Percentiles rank a stretch among this genome's conserved stretches.
These are phyloP conservation scores for Tolypocladium paradoxum DNA, from an alignment of 2,329 filamentous ascomycete genomes.

Conservation along the genomic window DNA sequence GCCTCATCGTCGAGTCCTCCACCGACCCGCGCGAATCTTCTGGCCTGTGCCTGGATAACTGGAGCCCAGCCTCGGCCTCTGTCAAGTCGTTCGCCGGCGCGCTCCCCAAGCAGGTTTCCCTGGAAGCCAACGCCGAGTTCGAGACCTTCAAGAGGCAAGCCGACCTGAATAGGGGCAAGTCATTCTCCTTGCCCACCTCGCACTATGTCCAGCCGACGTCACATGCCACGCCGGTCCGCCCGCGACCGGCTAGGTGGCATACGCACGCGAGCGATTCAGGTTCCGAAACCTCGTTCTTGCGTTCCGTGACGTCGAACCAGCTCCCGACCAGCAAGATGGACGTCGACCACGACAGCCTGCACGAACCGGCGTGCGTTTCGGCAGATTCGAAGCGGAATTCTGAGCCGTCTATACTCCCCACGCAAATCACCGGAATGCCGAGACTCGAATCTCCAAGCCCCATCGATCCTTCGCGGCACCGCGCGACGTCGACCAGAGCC, in stretches of 20 bases:
- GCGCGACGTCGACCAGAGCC: constrained; percentile 25
- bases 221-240: constrained; percentile 23
- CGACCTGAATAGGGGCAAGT: constrained; percentile 47
- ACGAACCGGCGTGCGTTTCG: constrained; percentile 45
- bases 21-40: constrained; percentile 54
- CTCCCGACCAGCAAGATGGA: constrained; percentile 26
- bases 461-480: constrained; percentile 14
- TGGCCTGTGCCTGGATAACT: constrained; percentile 56
- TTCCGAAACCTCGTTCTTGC: constrained; percentile 21
- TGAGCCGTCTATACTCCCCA: constrained; percentile 32
- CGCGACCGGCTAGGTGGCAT: constrained; percentile 34
- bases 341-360: constrained; percentile 31
- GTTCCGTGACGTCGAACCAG: constrained; percentile 10
- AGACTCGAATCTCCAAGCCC: constrained; percentile 28
- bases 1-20: constrained; percentile 54
- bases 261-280: constrained; percentile 35
- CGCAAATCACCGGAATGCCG: constrained; percentile 29
- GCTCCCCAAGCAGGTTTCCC: constrained; percentile 56
- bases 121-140: constrained; percentile 72
- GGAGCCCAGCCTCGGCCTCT: constrained; percentile 62
- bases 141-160: constrained; percentile 66
- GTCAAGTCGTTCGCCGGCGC: constrained; percentile 59
- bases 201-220: constrained; percentile 30
- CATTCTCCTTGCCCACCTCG: constrained; percentile 33
- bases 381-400: constrained; percentile 43